Evolutionary conservation across 179 eudicot species (phyloP).

Genomic region (Heliamphora pulchella): DNA sequence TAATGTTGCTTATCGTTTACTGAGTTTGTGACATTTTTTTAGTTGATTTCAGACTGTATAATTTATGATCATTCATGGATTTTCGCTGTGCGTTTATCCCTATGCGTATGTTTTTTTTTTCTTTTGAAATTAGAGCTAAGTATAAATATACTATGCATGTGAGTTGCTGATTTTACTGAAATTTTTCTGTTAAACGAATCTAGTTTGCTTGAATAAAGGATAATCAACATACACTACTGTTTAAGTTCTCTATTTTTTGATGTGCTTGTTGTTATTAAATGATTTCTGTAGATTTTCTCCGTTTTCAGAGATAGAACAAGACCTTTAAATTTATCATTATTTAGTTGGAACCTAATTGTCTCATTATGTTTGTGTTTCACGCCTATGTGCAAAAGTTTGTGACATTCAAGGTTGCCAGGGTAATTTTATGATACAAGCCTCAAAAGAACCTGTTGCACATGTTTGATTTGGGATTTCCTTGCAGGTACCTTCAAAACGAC

Average conservation of each 20-base stretch:
- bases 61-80: not conserved
- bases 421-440: not conserved
- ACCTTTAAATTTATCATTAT: not conserved
- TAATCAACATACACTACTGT: not conserved
- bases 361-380: not conserved
- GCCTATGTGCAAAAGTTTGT: slow-evolving; percentile 5
- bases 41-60: not conserved
- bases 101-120: not conserved
- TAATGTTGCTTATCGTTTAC: not conserved
- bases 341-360: not conserved
- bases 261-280: not conserved
- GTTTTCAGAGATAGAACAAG: not conserved
- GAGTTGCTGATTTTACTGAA: slow-evolving; percentile 2
- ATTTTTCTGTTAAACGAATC: not conserved
- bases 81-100: not conserved
- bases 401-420: not conserved
- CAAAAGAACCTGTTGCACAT: not conserved
- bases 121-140: not conserved
- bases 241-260: not conserved
- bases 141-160: not conserved
- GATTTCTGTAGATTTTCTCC: not conserved
- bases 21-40: not conserved
- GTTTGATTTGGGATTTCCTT: slow-evolving; percentile 14
- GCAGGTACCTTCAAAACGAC: slow-evolving; percentile 90
- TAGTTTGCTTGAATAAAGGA: not conserved